Conservation (phyloP, 176 grass and related monocot genomes). For the Guadua angustifolia region DNA sequence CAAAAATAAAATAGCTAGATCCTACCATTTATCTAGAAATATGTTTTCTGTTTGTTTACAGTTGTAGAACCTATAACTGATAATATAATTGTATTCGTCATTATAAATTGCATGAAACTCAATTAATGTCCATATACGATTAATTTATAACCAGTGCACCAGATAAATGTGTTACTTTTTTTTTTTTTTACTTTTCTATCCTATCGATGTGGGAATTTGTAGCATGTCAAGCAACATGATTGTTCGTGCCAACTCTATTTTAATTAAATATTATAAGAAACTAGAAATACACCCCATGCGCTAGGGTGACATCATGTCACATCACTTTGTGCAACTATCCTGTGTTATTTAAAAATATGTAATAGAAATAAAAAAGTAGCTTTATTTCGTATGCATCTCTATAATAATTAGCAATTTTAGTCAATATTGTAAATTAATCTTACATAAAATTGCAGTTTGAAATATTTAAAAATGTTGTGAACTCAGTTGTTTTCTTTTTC, state of each 20-base stretch:
- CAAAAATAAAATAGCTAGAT: neutral
- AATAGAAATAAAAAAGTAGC: too few relatives aligned
- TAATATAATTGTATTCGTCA: neutral
- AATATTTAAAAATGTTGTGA: too few relatives aligned
- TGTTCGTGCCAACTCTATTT: neutral
- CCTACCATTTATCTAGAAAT: too few relatives aligned
- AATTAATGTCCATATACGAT: neutral
- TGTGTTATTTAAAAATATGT: too few relatives aligned
- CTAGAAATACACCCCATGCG: too few relatives aligned
- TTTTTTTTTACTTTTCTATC: neutral
- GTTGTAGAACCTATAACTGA: neutral
- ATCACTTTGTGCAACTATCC: too few relatives aligned
- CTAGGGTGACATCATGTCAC: too few relatives aligned
- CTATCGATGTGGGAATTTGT: neutral
- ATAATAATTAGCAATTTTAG: too few relatives aligned
- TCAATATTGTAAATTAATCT: too few relatives aligned
- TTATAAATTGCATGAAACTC: neutral
- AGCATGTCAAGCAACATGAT: neutral
- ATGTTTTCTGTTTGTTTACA: neutral
- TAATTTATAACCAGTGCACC: neutral
- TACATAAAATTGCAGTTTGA: too few relatives aligned
- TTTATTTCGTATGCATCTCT: too few relatives aligned
- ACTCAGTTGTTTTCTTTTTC: too few relatives aligned
- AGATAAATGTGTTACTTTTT: neutral
- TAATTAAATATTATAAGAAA: neutral